Evolutionary conservation across 148 eudicot species (phyloP).

Genomic region (Chenopodium formosanum): DNA sequence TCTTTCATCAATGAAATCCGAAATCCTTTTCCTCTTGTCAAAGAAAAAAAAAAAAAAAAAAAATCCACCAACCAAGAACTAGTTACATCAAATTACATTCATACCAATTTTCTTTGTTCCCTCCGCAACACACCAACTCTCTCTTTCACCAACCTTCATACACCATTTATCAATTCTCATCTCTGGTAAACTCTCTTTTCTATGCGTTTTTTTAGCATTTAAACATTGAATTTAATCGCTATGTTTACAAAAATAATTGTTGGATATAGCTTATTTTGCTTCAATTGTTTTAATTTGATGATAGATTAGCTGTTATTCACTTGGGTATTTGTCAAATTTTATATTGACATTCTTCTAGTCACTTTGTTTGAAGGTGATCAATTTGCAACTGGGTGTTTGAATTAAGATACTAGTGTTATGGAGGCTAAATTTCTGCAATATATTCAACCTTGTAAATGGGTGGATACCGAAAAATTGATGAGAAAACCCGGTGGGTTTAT

Average conservation of each 20-base stretch:
- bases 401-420: constrained; percentile 35
- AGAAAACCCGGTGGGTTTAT: constrained; percentile 39
- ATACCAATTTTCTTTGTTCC: no score
- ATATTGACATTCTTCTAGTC: not conserved
- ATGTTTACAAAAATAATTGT: not conserved
- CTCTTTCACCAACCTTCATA: no score
- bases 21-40: no score
- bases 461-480: constrained; percentile 34
- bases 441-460: constrained; percentile 46
- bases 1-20: no score
- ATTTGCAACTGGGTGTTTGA: not conserved
- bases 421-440: constrained; percentile 51
- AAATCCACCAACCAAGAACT: no score
- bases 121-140: no score
- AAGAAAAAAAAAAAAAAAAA: no score
- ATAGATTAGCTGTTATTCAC: not conserved
- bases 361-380: not conserved
- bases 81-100: no score
- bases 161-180: not conserved
- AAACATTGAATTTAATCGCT: not conserved
- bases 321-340: not conserved
- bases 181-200: not conserved
- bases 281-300: not conserved
- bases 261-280: not conserved
- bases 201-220: no score